phyloP scores from a whole-genome alignment of 2,329 filamentous ascomycete species.

The Colletotrichum paranaense region DNA sequence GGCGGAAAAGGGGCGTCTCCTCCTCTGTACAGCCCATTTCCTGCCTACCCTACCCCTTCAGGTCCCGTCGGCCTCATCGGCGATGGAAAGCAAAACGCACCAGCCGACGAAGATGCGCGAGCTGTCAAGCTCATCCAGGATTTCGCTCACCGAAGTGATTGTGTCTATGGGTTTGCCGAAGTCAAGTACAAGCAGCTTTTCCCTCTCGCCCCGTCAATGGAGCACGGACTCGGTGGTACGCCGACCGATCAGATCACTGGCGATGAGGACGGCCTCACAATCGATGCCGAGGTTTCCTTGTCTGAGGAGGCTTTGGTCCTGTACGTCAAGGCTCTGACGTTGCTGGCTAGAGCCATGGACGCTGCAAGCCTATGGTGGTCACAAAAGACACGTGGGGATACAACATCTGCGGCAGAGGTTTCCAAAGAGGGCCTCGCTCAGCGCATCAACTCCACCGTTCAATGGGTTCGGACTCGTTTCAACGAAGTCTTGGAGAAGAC shows the following conservation, averaged over 20 bases:
- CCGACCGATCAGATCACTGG: slow-evolving; percentile 61
- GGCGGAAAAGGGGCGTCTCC: slow-evolving; percentile 74
- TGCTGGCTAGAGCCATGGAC: slow-evolving; percentile 95
- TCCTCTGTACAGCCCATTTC: slow-evolving; percentile 84
- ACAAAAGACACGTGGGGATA: slow-evolving; percentile 77
- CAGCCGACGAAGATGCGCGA: slow-evolving; percentile 81
- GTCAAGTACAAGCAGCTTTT: slow-evolving; percentile 99
- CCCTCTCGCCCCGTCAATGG: slow-evolving; percentile 82
- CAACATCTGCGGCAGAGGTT: slow-evolving; percentile 59
- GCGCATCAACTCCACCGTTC: slow-evolving; percentile 91
- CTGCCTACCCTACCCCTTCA: slow-evolving; percentile 81
- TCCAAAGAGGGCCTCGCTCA: slow-evolving; percentile 52
- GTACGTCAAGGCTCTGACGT: slow-evolving; percentile 92
- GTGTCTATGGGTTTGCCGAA: slow-evolving; percentile 97
- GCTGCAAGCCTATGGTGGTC: slow-evolving; percentile 94
- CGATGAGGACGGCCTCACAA: slow-evolving; percentile 82
- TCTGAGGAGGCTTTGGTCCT: slow-evolving; percentile 96
- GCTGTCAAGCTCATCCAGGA: slow-evolving; percentile 89
- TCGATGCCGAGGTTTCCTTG: slow-evolving; percentile 85
- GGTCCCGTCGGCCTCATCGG: slow-evolving; percentile 72
- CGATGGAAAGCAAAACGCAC: slow-evolving; percentile 69
- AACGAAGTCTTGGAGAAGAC: slow-evolving; percentile 98
- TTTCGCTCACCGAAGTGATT: slow-evolving; percentile 90
- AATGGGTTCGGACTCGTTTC: slow-evolving; percentile 94
- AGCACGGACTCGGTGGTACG: slow-evolving; percentile 76